Evolutionary conservation across 2,329 filamentous ascomycete species (phyloP), one percentile per base, ranked within the genome.

Genomic region (Curvularia eragrostidis): DNA sequence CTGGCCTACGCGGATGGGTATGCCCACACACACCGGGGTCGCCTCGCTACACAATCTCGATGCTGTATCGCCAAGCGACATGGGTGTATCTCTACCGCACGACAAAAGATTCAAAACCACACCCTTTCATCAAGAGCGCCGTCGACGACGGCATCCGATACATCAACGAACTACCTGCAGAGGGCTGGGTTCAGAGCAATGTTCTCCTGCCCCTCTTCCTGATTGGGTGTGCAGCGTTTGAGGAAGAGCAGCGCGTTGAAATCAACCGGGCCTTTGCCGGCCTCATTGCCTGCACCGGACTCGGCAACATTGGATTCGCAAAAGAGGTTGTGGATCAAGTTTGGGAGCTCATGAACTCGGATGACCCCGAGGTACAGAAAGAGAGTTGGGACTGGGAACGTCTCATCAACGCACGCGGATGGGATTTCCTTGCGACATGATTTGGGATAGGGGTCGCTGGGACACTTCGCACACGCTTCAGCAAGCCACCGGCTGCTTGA

Each of bases 1-100:
- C 84, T 13, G 87, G 85, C 5, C 88, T 97, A 51, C 84, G 87
- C 5, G 83, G 85, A 13, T 97, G 93, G 93, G 83, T 84, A 23
- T 91, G 91, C 2, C 80, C 78, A 0, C 83, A 86, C 56, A 68
- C 77, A 10, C 76, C 79, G 1, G 80, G 82, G 41, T 81, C 82
- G 5, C 79, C 83, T 5, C 84, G 85, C 54, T 85, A 81, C 74
- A 82, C 78, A 30, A 80, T 85, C 43, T 84, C 84, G 1, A 83
- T 87, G 73, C 76, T 87, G 5, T 88, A 88, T 69, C 80, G 85
- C 12, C 85, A 87, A 68, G 85, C 84, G 42, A 86, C 84, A 6
- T 87, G 85, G 85, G 83, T 87, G 10, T 88, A 87, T 66, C 80
- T 88, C 1, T 86, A 85, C 65, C 84, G 85, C 48, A 88, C 85